Percentiles rank a stretch among this genome's conserved stretches.
phyloP scores from a whole-genome alignment of 208 protist species.

The Naegleria gruberi region DNA sequence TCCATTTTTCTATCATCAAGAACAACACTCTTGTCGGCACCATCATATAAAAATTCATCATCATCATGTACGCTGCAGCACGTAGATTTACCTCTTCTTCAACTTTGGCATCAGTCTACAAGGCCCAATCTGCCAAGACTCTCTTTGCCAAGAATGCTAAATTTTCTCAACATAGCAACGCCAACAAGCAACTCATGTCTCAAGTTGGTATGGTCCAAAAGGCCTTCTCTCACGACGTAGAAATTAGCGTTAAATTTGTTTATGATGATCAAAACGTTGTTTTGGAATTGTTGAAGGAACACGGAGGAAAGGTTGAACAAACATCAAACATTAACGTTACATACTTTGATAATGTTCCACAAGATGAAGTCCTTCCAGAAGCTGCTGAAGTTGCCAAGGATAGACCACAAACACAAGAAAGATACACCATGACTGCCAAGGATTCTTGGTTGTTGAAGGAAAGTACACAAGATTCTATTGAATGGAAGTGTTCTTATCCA shows the following conservation, averaged over 20 bases:
- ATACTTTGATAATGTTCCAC: background rate
- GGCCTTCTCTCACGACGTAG: background rate
- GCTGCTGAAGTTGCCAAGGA: background rate
- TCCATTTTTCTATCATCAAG: too few species aligned
- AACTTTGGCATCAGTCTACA: background rate
- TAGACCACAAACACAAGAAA: background rate
- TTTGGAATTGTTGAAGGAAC: background rate
- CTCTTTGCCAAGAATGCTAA: background rate
- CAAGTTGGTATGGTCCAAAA: background rate
- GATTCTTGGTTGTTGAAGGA: background rate
- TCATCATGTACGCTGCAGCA: background rate
- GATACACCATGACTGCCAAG: background rate
- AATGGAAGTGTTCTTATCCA: background rate
- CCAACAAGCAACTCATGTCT: background rate
- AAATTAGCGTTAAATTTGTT: background rate
- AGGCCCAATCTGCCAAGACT: background rate
- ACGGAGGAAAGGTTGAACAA: background rate
- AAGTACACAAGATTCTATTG: background rate
- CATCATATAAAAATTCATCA: too few species aligned
- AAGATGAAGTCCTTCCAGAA: background rate
- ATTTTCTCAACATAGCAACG: background rate
- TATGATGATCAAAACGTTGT: background rate
- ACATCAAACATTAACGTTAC: background rate
- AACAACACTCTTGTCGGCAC: too few species aligned
- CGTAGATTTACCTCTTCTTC: background rate